A percentile compares a stretch with the other conserved stretches of the same genome.
These are phyloP conservation scores for Stemphylium beticola DNA, from an alignment of 2,329 filamentous ascomycete species.

Conservation along the genomic window DNA sequence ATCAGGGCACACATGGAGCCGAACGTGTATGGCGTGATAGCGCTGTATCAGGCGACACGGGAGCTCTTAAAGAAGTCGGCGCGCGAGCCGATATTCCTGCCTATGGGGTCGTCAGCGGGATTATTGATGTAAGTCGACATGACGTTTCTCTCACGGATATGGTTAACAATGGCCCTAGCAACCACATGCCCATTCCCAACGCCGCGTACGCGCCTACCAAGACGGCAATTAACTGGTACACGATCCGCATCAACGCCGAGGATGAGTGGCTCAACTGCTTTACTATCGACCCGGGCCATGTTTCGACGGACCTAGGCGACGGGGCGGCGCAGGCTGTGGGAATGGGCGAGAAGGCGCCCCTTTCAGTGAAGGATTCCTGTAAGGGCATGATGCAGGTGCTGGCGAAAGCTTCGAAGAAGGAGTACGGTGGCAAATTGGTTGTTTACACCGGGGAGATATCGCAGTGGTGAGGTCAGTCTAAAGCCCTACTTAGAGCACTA, in stretches of 20 bases:
- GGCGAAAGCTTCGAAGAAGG: background rate
- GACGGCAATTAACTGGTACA: constrained; percentile 13
- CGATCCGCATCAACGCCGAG: constrained; percentile 6
- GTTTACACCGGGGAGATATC: constrained; percentile 1
- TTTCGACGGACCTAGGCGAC: constrained; percentile 16
- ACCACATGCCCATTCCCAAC: constrained; percentile 15
- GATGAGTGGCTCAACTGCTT: constrained; percentile 11
- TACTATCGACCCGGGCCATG: constrained; percentile 11
- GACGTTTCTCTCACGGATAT: background rate
- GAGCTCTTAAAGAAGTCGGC: constrained; percentile 12
- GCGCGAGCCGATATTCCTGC: constrained; percentile 13
- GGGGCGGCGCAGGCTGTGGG: constrained; percentile 7
- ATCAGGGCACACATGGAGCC: constrained; percentile 1
- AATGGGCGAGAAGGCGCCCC: background rate
- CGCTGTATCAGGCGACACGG: constrained; percentile 19
- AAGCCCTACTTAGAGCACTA: too few species aligned
- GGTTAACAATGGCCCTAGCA: background rate
- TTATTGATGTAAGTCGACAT: constrained; percentile 1
- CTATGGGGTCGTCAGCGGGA: constrained; percentile 17
- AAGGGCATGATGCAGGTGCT: constrained; percentile 12
- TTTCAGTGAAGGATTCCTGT: constrained; percentile 5
- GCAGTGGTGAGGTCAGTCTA: background rate
- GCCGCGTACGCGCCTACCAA: constrained; percentile 13
- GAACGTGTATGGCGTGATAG: constrained; percentile 20
- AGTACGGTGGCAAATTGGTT: constrained; percentile 5